These are phyloP conservation scores for Telopea speciosissima DNA, from an alignment of 177 flowering plant species.

Conservation along the genomic window DNA sequence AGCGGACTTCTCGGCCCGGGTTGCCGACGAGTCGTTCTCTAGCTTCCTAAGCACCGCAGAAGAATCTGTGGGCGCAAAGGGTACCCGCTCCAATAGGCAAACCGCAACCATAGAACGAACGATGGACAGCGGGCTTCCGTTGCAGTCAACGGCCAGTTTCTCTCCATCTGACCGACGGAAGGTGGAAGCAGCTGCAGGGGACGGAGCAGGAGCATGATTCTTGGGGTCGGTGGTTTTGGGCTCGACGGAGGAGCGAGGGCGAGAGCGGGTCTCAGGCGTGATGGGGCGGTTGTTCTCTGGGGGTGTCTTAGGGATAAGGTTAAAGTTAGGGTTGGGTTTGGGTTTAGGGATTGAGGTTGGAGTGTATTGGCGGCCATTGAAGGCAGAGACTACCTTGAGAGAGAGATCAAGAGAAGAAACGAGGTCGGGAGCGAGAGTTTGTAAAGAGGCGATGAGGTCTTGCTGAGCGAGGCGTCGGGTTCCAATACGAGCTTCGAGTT, in stretches of 20 bases:
- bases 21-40: conserved; percentile 54
- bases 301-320: conserved; percentile 5
- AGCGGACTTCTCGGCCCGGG: conserved; percentile 65
- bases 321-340: conserved; percentile 9
- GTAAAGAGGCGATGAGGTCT: conserved; percentile 66
- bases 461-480: conserved; percentile 40
- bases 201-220: neutral
- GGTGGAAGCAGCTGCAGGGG: conserved; percentile 5
- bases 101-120: conserved; percentile 86
- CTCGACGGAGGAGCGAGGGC: conserved; percentile 7
- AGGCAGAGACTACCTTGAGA: conserved; percentile 58
- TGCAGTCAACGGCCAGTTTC: conserved; percentile 28
- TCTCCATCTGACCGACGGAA: conserved; percentile 14
- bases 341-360: conserved; percentile 48
- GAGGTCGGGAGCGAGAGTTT: conserved; percentile 57
- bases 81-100: conserved; percentile 72
- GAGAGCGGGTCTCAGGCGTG: conserved; percentile 11
- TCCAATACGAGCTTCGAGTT: conserved; percentile 58
- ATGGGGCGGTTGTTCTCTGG: conserved; percentile 4
- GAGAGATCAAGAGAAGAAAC: conserved; percentile 82
- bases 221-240: conserved; percentile 11
- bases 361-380: conserved; percentile 51
- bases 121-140: conserved; percentile 51
- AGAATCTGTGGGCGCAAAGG: conserved; percentile 69
- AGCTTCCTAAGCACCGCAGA: conserved; percentile 69